Base-by-base conservation (phyloP, 805 yeast species). In the Teunomyces stri region DNA sequence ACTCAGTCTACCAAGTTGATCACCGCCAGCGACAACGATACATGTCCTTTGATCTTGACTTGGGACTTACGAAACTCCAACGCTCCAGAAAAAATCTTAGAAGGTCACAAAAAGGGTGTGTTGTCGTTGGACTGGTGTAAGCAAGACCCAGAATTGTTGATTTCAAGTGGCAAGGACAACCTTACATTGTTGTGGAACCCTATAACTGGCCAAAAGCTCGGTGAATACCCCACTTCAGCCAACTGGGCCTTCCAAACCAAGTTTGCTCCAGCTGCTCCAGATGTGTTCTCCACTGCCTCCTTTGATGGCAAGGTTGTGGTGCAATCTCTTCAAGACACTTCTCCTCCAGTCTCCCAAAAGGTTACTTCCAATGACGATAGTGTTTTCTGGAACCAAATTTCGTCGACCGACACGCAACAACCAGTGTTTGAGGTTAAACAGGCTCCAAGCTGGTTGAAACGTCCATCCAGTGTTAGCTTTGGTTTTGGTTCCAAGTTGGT, bases 61-160 rank as follows among this genome's bases (percentile, higher is more conserved):
- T 94, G 99, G 99, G 97, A 94, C 71, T 77, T 94, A 62, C 82
- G 97, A 67, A 92, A 94, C 64, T 83, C 96, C 25, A 85, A 87
- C 59, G 89, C 86, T n/a, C 99, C 99, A 6, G 90, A 89, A 61
- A 70, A 69, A 49, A 72, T 86, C 30, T 66, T 91, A 58, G 69
- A 67, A 42, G 97, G 97, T 47, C 98, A 92, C 65, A 78, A 81
- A 42, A 86, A 87, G 67, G 99, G 98, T 33, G 84, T 94, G 15
- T 68, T 92, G 45, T 87, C 96, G 6, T 70, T 94, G 47, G 97
- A 94, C 64, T 94, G 99, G 99, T 89, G 97, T 67, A 66, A 73
- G 40, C 85, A 82, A 56, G 99, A 94, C 65, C 80, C 88, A 42
- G 75, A 75, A 43, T 74, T 94, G 53, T 74, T 94, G 57, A 70